phyloP scores from a whole-genome alignment of 208 protist species.

The Tritrichomonas musculus region DNA sequence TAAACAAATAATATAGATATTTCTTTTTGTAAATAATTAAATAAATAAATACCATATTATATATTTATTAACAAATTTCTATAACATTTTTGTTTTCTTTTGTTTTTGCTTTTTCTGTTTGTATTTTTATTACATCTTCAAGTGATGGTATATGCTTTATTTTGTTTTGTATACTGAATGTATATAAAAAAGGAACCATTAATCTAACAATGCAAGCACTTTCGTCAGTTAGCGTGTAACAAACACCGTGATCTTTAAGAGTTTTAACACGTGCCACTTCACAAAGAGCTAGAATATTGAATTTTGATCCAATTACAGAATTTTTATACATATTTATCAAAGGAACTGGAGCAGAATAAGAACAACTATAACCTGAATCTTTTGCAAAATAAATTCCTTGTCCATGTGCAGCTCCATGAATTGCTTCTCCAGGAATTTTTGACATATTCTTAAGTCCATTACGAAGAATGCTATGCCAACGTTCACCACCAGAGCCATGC shows the following conservation, averaged over 20 bases:
- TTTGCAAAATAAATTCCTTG: slow-evolving; percentile 8
- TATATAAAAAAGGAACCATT: not conserved
- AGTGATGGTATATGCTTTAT: too few relatives aligned
- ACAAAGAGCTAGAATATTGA: not conserved
- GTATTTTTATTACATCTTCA: too few relatives aligned
- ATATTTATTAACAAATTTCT: too few relatives aligned
- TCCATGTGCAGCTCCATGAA: not conserved
- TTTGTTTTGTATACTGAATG: too few relatives aligned
- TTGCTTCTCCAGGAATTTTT: not conserved
- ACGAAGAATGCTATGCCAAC: slow-evolving; percentile 22
- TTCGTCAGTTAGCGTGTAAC: not conserved
- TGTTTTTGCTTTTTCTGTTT: too few relatives aligned
- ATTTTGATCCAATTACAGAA: not conserved
- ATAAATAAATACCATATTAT: too few relatives aligned
- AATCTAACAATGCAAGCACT: not conserved
- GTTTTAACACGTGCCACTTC: not conserved
- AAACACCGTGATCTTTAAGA: not conserved
- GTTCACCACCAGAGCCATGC: not conserved
- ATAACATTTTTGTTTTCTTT: too few relatives aligned
- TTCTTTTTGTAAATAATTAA: too few relatives aligned
- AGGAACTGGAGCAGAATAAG: not conserved
- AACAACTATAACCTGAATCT: not conserved
- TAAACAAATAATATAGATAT: too few relatives aligned
- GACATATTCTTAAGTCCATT: slow-evolving; percentile 26
- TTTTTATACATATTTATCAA: not conserved